These are phyloP conservation scores for Penicillium herquei DNA, from an alignment of 495 filamentous ascomycete species.

Conservation along the genomic window DNA sequence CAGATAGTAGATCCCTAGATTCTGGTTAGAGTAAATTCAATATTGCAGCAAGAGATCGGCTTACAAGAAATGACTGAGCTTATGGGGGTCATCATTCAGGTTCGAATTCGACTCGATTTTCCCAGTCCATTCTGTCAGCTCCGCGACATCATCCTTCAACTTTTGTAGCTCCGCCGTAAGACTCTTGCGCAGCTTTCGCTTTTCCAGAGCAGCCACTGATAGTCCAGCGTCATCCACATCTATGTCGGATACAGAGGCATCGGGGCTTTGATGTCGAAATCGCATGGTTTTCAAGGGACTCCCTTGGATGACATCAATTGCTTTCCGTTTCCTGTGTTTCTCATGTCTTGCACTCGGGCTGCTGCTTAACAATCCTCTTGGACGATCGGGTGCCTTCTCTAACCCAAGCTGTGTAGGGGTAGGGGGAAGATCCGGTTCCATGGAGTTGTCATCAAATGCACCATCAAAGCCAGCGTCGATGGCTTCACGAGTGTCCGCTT, in stretches of 20 bases:
- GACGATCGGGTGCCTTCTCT: constrained; percentile 40
- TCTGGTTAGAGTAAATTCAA: constrained; percentile 13
- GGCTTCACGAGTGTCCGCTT: not conserved
- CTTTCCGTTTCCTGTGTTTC: constrained; percentile 28
- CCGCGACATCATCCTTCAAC: constrained; percentile 36
- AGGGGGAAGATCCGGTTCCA: constrained; percentile 69
- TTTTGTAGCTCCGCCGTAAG: constrained; percentile 31
- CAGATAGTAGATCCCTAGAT: constrained; percentile 26
- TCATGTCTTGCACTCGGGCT: constrained; percentile 40
- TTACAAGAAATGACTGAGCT: constrained; percentile 32
- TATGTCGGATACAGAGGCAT: constrained; percentile 8
- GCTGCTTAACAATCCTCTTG: constrained; percentile 39
- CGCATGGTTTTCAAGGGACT: constrained; percentile 35
- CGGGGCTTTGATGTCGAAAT: constrained; percentile 14
- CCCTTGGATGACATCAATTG: constrained; percentile 18
- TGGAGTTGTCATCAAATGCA: constrained; percentile 36
- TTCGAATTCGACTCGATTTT: constrained; percentile 23
- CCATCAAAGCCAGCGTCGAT: constrained; percentile 17
- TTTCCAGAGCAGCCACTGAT: constrained; percentile 30
- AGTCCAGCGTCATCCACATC: constrained; percentile 7
- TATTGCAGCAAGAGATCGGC: constrained; percentile 5
- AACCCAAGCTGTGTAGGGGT: constrained; percentile 63
- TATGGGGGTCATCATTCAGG: constrained; percentile 13
- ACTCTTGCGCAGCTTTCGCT: constrained; percentile 28
- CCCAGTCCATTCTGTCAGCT: constrained; percentile 37